Base-by-base conservation (phyloP, 768 basidiomycete species). In the Obba rivulosa region DNA sequence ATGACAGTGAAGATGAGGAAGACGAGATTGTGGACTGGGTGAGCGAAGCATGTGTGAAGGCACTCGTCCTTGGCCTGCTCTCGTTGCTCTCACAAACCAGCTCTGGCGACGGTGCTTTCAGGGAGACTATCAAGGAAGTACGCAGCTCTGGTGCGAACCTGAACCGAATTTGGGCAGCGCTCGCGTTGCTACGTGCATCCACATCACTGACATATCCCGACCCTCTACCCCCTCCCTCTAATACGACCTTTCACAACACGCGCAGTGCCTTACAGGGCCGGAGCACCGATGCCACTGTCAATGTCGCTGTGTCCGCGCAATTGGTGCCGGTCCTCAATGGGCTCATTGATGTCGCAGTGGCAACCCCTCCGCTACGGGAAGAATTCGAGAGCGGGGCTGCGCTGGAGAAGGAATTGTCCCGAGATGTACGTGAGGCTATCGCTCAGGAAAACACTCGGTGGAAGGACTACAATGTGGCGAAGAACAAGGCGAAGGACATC, bases 291-390 rank as follows among this genome's bases (percentile, higher is more conserved):
- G 22, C 43, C 24, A 42, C 46, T 48, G 69, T 62, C 48, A 66
- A 51, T 52, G 73, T 73, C 57, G 62, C 67, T 3, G 61, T 58
- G 17, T 69, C 85, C 0, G 73, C 73, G 4, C 88, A 89, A 55
- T 71, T 91, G 56, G 68, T 91, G 13, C 87, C 87, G 14, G 72
- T 86, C 18, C 58, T 90, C 23, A 52, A 72, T 7, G 74, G 78
- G 3, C 68, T 92, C n/a, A 73, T 85, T 13, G 72, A 84, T 34
- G 64, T 65, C 7, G 73, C 69, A 2, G 55, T 81, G 16, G 62
- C 72, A 22, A 73, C 80, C 8, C 65, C 70, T 39, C 56, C 60
- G 16, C 64, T 85, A 18, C 76, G 78, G 11, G 73, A 78, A 24
- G 84, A 81, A 46, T 65, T 92, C 14, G 87, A 88, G 9, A 68